Evolutionary conservation across 108 stramenopile genomes (phyloP).

Genomic region (Nitzschia inconspicua): DNA sequence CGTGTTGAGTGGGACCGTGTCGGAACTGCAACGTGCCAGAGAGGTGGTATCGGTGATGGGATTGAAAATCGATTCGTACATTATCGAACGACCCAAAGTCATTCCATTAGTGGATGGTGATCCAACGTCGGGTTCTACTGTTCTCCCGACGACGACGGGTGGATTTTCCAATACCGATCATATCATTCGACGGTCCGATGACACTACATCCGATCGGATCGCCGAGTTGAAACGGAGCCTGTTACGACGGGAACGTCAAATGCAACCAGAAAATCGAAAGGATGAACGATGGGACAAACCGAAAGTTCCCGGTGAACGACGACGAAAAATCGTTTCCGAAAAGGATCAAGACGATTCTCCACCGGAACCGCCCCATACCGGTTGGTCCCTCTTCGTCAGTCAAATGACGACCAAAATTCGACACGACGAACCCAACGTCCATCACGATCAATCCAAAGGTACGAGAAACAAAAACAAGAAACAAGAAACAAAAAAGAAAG

Average conservation of each 20-base stretch:
- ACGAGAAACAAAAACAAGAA: not conserved
- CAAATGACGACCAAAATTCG: constrained; percentile 86
- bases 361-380: constrained; percentile 66
- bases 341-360: constrained; percentile 57
- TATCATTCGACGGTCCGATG: constrained; percentile 48
- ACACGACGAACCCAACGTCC: constrained; percentile 74
- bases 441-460: constrained; percentile 61
- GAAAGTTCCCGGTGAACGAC: constrained; percentile 61
- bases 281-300: constrained; percentile 82
- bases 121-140: not conserved
- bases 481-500: too few relatives aligned
- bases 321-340: constrained; percentile 73
- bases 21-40: constrained; percentile 41
- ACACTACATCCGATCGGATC: constrained; percentile 51
- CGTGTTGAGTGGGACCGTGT: constrained; percentile 26
- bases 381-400: constrained; percentile 58
- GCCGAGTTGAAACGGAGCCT: constrained; percentile 67
- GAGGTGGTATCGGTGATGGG: constrained; percentile 42
- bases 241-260: constrained; percentile 38
- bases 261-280: constrained; percentile 51
- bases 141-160: constrained; percentile 34
- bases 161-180: constrained; percentile 87
- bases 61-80: constrained; percentile 45
- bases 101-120: not conserved
- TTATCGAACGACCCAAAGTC: not conserved